Percentiles rank a stretch among this genome's conserved stretches.
These are phyloP conservation scores for Pseudozyma tsukubaensis DNA, from an alignment of 1,284 basidiomycete genomes.

Conservation along the genomic window DNA sequence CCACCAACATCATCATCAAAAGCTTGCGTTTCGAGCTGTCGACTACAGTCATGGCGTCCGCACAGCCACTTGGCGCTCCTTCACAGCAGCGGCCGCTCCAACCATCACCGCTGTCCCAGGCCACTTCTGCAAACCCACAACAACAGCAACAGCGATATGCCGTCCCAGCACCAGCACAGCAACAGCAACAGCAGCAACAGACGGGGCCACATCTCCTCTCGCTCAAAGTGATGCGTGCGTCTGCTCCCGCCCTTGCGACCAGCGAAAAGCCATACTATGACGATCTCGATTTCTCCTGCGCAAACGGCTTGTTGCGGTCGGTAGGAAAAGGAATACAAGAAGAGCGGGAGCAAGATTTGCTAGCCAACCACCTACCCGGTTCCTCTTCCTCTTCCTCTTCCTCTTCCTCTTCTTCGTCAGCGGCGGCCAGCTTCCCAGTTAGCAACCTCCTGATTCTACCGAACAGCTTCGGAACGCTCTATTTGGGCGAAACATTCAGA, in stretches of 20 bases:
- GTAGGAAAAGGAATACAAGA: conserved; percentile 13
- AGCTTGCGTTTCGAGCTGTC: background rate
- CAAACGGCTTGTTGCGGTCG: background rate
- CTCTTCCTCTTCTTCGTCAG: background rate
- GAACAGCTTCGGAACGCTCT: conserved; percentile 57
- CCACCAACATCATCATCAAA: background rate
- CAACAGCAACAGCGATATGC: background rate
- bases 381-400: no score
- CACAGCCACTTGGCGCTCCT: background rate
- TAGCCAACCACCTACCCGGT: conserved; percentile 10
- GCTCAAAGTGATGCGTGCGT: conserved; percentile 61
- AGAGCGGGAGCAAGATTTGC: conserved; percentile 6
- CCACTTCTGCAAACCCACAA: background rate
- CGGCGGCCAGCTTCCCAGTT: conserved; percentile 22
- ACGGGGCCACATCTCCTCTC: conserved; percentile 49
- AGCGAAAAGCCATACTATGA: conserved; percentile 40
- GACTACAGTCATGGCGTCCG: background rate
- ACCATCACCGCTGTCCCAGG: conserved; percentile 7
- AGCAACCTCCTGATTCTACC: conserved; percentile 36
- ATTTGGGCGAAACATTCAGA: conserved; percentile 64
- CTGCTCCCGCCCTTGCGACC: conserved; percentile 38
- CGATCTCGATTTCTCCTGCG: conserved; percentile 11
- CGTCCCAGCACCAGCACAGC: background rate
- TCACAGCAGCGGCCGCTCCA: background rate
- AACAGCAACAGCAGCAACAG: conserved; percentile 1